Base-by-base conservation (phyloP, 345 rosid genomes). In the Brassica incana region DNA sequence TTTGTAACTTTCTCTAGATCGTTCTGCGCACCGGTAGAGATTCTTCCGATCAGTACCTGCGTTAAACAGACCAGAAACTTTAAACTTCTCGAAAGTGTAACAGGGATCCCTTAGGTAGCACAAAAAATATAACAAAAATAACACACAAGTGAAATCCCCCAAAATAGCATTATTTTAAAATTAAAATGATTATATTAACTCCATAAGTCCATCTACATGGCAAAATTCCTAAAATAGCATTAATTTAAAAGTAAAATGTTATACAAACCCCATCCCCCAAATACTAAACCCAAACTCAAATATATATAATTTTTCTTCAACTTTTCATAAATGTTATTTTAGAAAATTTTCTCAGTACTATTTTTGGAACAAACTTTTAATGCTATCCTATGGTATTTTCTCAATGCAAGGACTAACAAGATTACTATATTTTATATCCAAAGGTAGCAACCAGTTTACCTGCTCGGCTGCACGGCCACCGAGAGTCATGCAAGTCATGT, bases 381-480 rank as follows among this genome's bases (percentile, higher is more conserved):
- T 36, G 40, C 48, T 40, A 9, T 10, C 48, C 48, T 9, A 40
- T 40, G 15, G 54, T 45, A 50, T 40, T 40, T 50, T 50, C 58
- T 50, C 50, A 43, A 3, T 10, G 5, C 12, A 11, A 36, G 43
- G 43, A 36, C 43, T 40, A 40, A 40, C 27, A 36, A 65, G 29
- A 65, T 36, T 16, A 35, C 69, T 65, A 16, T 65, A 15, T 66
- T 62, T 2, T 27, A 11, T 11, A 54, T 54, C 60, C 16, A 32
- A 18, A 18, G 1, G 29, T 9, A 66, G 30, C 15, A 75, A 15
- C 18, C 6, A 45, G 7, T 69, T 63, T 77, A 92, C 99, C 97
- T 95, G 95, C 80, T 95, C 99, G 20, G 98, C 95, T 23, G 99
- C 99, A 80, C 97, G 88, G 36, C 99, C 99, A 11, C 99, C 99